These are phyloP conservation scores for Dendrobium chrysotoxum DNA, from an alignment of 106 monocot genomes.

Conservation along the genomic window DNA sequence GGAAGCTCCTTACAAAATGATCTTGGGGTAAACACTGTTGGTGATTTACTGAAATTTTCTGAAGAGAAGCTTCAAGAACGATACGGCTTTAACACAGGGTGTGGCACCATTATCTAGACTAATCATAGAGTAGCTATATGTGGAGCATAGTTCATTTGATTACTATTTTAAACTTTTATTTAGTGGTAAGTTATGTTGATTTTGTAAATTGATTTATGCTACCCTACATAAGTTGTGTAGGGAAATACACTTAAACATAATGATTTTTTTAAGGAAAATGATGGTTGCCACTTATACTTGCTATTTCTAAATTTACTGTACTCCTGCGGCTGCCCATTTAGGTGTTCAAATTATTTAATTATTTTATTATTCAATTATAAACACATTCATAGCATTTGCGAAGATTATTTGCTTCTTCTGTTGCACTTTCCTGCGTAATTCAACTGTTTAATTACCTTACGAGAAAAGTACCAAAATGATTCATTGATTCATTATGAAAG, in stretches of 20 bases:
- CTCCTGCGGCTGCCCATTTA: not conserved
- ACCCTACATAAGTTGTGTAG: not conserved
- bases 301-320: not conserved
- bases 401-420: not conserved
- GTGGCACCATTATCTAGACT: not conserved
- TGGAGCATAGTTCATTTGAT: not conserved
- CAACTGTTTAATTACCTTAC: not conserved
- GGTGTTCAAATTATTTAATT: not conserved
- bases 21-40: conserved; percentile 77
- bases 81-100: conserved; percentile 96
- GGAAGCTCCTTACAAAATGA: conserved; percentile 79
- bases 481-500: no score
- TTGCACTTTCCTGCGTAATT: not conserved
- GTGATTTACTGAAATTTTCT: conserved; percentile 74
- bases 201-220: not conserved
- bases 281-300: not conserved
- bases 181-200: not conserved
- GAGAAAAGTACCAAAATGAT: no score
- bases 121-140: conserved; percentile 1
- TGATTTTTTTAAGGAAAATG: not conserved
- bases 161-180: not conserved
- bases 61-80: conserved; percentile 71
- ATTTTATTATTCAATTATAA: not conserved
- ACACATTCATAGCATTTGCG: not conserved
- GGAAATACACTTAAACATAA: not conserved